These are phyloP conservation scores for Pseudocohnilembus persalinus DNA, from an alignment of 169 alveolate genomes.

Conservation along the genomic window DNA sequence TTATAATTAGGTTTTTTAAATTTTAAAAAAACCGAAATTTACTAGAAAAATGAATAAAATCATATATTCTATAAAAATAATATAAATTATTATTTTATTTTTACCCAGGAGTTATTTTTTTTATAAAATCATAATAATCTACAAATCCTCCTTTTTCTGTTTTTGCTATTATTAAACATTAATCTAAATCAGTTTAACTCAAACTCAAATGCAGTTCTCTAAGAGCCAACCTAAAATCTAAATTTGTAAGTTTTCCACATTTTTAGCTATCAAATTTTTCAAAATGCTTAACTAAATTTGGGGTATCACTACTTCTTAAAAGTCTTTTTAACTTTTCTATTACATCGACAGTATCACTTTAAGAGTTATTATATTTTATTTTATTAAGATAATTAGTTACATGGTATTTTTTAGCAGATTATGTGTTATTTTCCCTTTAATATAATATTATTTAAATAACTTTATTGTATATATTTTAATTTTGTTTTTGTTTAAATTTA, in stretches of 20 bases:
- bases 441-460: too few relatives aligned
- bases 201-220: conserved; percentile 74
- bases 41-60: too few relatives aligned
- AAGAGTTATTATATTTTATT: too few relatives aligned
- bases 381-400: too few relatives aligned
- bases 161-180: conserved; percentile 56
- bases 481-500: too few relatives aligned
- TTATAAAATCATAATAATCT: conserved; percentile 69
- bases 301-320: conserved; percentile 34
- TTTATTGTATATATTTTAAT: too few relatives aligned
- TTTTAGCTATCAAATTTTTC: conserved; percentile 55
- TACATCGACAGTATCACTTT: neutral
- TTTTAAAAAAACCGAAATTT: too few relatives aligned
- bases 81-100: conserved; percentile 37
- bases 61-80: too few relatives aligned
- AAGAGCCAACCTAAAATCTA: conserved; percentile 79
- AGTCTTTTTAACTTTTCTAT: conserved; percentile 51
- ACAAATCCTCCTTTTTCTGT: conserved; percentile 81
- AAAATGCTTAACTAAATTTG: conserved; percentile 43
- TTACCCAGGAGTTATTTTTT: conserved; percentile 61
- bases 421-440: too few relatives aligned
- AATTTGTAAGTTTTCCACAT: conserved; percentile 48
- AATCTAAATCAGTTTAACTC: conserved; percentile 78
- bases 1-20: too few relatives aligned
- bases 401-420: too few relatives aligned